Conservation (phyloP, 805 yeast genomes). For the Ogataea chonburiensis region DNA sequence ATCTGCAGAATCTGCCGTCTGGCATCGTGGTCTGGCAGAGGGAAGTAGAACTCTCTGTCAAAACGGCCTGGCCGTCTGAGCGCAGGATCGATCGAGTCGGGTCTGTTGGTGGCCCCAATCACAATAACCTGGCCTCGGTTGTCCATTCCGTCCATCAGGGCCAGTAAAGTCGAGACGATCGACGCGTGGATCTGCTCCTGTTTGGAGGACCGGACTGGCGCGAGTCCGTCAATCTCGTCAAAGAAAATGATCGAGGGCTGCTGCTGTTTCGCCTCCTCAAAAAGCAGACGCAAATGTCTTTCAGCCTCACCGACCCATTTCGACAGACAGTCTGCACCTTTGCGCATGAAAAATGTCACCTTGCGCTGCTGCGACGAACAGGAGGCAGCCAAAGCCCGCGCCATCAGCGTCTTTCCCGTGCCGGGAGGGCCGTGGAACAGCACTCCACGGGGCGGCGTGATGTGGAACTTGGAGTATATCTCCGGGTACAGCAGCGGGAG, state of each 20-base stretch:
- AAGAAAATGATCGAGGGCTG: conserved; percentile 96
- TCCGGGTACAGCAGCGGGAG: conserved; percentile 92
- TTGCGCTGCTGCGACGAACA: conserved; percentile 82
- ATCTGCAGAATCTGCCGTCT: conserved; percentile 76
- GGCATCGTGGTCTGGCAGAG: conserved; percentile 81
- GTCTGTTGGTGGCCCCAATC: conserved; percentile 97
- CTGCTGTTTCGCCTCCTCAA: conserved; percentile 93
- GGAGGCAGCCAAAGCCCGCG: conserved; percentile 93
- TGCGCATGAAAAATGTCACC: conserved; percentile 95
- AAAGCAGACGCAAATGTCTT: conserved; percentile 82
- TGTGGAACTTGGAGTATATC: conserved; percentile 80
- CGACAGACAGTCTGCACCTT: conserved; percentile 95
- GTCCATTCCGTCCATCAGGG: conserved; percentile 99
- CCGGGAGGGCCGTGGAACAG: conserved; percentile 99
- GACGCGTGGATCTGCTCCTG: conserved; percentile 99
- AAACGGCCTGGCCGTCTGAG: conserved; percentile 95
- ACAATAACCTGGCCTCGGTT: conserved; percentile 97
- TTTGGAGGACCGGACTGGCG: conserved; percentile 95
- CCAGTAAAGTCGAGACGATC: conserved; percentile 90
- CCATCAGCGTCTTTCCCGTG: conserved; percentile 97
- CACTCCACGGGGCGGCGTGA: conserved; percentile 97
- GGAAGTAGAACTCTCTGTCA: conserved; percentile 95
- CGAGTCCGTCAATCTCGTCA: conserved; percentile 97
- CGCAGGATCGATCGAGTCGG: conserved; percentile 98
- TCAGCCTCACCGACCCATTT: conserved; percentile 99